phyloP scores from a whole-genome alignment of 495 filamentous ascomycete species.

The Xylaria flabelliformis region DNA sequence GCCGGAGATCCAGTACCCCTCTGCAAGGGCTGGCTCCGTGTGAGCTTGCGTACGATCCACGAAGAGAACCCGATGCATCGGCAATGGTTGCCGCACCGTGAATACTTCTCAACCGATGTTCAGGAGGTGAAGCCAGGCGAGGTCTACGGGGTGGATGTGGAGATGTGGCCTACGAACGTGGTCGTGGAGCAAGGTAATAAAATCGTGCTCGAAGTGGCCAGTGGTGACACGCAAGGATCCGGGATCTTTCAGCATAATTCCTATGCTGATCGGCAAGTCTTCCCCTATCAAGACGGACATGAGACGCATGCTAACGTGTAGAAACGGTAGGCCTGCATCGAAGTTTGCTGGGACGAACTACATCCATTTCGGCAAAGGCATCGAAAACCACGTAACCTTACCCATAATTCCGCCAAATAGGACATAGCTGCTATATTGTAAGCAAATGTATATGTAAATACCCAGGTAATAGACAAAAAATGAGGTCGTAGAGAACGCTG shows the following conservation, averaged over 20 bases:
- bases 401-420: constrained; percentile 57
- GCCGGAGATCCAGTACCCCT: constrained; percentile 56
- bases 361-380: constrained; percentile 59
- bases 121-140: constrained; percentile 59
- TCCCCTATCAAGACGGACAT: neutral
- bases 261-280: constrained; percentile 37
- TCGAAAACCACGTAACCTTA: constrained; percentile 61
- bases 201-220: constrained; percentile 63
- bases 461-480: too few relatives aligned
- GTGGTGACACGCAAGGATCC: constrained; percentile 66
- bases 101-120: constrained; percentile 66
- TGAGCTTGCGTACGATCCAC: constrained; percentile 61
- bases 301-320: neutral
- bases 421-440: neutral
- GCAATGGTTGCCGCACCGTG: constrained; percentile 61
- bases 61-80: constrained; percentile 55
- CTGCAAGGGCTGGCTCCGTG: constrained; percentile 64
- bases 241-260: constrained; percentile 65
- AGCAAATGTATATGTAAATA: neutral
- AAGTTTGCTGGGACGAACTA: constrained; percentile 60
- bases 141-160: constrained; percentile 68
- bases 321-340: constrained; percentile 44
- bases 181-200: constrained; percentile 61
- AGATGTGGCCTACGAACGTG: constrained; percentile 74
- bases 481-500: neutral